These are phyloP conservation scores for Candida taoyuanica DNA, from an alignment of 805 yeast species.

Conservation along the genomic window DNA sequence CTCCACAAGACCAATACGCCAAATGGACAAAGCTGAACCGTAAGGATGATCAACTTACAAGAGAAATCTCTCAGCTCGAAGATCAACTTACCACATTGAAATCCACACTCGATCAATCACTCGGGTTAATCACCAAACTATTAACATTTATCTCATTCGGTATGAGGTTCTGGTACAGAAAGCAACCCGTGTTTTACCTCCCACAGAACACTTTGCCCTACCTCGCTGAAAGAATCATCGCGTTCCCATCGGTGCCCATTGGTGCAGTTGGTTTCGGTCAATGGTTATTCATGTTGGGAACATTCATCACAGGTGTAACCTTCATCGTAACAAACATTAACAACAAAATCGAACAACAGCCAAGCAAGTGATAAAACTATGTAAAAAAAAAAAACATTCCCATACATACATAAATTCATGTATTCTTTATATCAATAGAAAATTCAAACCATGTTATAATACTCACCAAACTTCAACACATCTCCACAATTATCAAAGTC, in stretches of 20 bases:
- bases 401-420: too few species aligned
- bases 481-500: constrained; percentile 26
- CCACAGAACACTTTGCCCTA: constrained; percentile 12
- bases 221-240: constrained; percentile 5
- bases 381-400: too few species aligned
- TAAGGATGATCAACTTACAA: constrained; percentile 8
- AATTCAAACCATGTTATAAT: constrained; percentile 4
- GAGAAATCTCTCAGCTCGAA: constrained; percentile 10
- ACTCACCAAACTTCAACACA: constrained; percentile 17
- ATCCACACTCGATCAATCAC: constrained; percentile 1
- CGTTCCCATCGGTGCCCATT: constrained; percentile 48
- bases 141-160: constrained; percentile 3
- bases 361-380: too few species aligned
- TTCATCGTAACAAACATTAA: constrained; percentile 15
- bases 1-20: constrained; percentile 93
- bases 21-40: constrained; percentile 93
- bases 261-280: constrained; percentile 59
- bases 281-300: constrained; percentile 44
- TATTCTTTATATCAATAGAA: not conserved
- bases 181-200: constrained; percentile 10
- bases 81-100: constrained; percentile 2
- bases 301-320: constrained; percentile 23
- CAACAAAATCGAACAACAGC: constrained; percentile 7
- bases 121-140: constrained; percentile 1
- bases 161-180: constrained; percentile 18